phyloP scores from a whole-genome alignment of 2,329 filamentous ascomycete species.

The Xylariaceae sp. region DNA sequence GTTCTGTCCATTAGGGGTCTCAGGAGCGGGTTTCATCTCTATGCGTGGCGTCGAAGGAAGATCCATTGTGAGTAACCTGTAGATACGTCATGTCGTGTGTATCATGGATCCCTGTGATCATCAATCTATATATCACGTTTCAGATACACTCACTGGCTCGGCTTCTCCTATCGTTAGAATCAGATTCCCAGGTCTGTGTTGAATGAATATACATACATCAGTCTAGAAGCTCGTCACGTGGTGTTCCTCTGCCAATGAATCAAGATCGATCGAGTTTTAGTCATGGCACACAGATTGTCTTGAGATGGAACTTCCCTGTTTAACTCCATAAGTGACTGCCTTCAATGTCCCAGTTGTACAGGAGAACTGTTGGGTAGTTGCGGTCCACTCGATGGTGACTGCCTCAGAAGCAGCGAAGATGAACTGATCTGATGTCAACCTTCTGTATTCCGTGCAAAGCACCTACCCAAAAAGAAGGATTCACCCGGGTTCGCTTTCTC shows the following conservation, averaged over 20 bases:
- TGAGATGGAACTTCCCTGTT: background rate
- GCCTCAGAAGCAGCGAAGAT: background rate
- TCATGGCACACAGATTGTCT: background rate
- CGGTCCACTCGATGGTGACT: background rate
- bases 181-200: background rate
- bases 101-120: constrained; percentile 9
- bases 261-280: background rate
- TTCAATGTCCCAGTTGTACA: background rate
- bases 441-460: no score
- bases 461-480: no score
- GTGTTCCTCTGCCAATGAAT: background rate
- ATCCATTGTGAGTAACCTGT: background rate
- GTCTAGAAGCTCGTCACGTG: background rate
- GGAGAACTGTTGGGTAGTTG: background rate
- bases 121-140: constrained; percentile 11
- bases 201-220: background rate
- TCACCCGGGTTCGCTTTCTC: background rate
- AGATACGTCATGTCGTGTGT: background rate
- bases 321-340: background rate
- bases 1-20: constrained; percentile 3
- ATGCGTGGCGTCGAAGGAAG: background rate
- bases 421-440: background rate
- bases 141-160: constrained; percentile 12
- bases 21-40: constrained; percentile 12
- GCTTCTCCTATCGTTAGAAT: background rate